phyloP scores from a whole-genome alignment of 352 stramenopile species.

The Pythium guiyangense region DNA sequence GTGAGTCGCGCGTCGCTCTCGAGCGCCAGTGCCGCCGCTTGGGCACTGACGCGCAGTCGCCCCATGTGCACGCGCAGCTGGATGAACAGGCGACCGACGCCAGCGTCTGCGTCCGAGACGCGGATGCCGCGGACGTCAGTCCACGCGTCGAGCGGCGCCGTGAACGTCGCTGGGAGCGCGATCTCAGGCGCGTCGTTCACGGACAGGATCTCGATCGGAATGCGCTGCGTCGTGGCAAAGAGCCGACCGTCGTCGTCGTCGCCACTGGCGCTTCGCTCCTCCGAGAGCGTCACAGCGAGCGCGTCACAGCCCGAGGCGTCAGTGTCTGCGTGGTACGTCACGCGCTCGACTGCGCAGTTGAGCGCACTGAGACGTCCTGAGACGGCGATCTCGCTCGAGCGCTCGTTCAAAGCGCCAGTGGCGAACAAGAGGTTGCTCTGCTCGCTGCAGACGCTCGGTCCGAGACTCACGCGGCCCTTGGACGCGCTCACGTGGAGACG shows the following conservation, averaged over 20 bases:
- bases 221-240: slow-evolving; percentile 27
- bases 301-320: slow-evolving; percentile 25
- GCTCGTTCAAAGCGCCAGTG: neutral
- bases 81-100: slow-evolving; percentile 33
- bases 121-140: slow-evolving; percentile 15
- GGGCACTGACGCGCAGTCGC: slow-evolving; percentile 21
- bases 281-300: slow-evolving; percentile 36
- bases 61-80: slow-evolving; percentile 30
- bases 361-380: slow-evolving; percentile 27
- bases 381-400: slow-evolving; percentile 11
- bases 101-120: slow-evolving; percentile 40
- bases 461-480: slow-evolving; percentile 33
- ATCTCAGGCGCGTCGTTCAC: slow-evolving; percentile 41
- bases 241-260: slow-evolving; percentile 16
- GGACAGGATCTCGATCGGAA: slow-evolving; percentile 35
- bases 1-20: neutral
- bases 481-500: slow-evolving; percentile 28
- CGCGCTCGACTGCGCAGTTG: slow-evolving; percentile 46
- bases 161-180: slow-evolving; percentile 22
- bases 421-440: neutral
- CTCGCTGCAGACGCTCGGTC: slow-evolving; percentile 6
- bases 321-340: slow-evolving; percentile 37
- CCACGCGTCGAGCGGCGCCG: slow-evolving; percentile 28
- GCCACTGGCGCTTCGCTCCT: slow-evolving; percentile 12
- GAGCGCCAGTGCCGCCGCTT: slow-evolving; percentile 1